These are phyloP conservation scores for Pleurotus tuoliensis DNA, from an alignment of 768 basidiomycete genomes.

Conservation along the genomic window DNA sequence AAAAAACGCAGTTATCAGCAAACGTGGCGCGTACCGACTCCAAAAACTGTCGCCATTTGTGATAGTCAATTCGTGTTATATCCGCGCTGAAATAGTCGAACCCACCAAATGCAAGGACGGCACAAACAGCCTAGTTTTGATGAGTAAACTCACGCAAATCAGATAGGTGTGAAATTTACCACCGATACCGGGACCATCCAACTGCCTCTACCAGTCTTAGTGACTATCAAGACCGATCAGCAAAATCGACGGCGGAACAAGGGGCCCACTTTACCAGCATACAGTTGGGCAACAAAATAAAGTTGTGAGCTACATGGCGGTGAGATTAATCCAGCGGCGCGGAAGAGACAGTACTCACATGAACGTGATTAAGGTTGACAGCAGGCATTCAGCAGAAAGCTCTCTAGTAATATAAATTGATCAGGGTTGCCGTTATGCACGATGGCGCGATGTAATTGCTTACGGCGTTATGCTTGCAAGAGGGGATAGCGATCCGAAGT, in stretches of 20 bases:
- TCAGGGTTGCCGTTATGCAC: not conserved
- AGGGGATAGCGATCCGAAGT: constrained; percentile 36
- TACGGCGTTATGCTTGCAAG: constrained; percentile 36
- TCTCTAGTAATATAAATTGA: constrained; percentile 19
- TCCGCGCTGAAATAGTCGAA: not conserved
- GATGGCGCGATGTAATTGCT: constrained; percentile 10
- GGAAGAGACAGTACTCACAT: constrained; percentile 24
- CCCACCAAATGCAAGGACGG: constrained; percentile 28
- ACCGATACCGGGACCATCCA: constrained; percentile 25
- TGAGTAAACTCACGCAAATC: not conserved
- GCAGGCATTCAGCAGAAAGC: constrained; percentile 37
- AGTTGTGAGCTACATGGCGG: constrained; percentile 32
- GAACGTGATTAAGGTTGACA: constrained; percentile 38
- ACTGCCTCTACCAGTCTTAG: constrained; percentile 12
- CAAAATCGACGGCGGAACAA: not conserved
- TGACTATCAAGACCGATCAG: not conserved
- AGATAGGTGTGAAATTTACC: constrained; percentile 10
- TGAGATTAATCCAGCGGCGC: not conserved
- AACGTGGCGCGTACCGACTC: constrained; percentile 8
- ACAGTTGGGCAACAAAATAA: constrained; percentile 40
- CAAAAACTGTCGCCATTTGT: constrained; percentile 2
- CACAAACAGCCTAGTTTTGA: constrained; percentile 17
- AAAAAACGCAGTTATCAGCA: not conserved
- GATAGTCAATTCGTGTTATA: not conserved
- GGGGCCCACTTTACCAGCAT: constrained; percentile 22